Evolutionary conservation across 2,329 filamentous ascomycete genomes (phyloP), one percentile per base, ranked within the genome.

Genomic region (Ceratocystis colombiana): DNA sequence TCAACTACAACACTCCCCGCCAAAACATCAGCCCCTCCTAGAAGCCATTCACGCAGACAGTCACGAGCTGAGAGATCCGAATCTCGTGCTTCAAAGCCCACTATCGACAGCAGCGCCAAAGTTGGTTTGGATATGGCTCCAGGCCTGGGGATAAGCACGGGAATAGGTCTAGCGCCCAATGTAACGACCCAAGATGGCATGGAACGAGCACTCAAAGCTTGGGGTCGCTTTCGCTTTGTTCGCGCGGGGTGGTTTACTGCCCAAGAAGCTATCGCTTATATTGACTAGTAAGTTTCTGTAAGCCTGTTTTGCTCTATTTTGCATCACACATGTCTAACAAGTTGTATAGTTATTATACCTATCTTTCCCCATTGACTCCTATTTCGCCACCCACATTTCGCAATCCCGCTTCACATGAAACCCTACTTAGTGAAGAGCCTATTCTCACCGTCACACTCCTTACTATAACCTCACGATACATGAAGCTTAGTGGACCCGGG

Each of bases 231-330:
- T 74, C 87, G 92, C 55, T 97, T 97, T 73, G 93, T 97, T n/a
- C 86, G 91, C 65, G 91, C 91, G 7, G 94, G 94, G 8, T 97
- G 93, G 93, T 94, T 99, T 74, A 96, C 91, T 0, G 89, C 93
- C 0, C 86, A 89, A 70, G 94, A 99, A 76, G 93, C 90, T 25
- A 92, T 97, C 74, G 86, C 88, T 55, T 97, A 97, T 73, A 89
- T 99, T 69, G 87, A 92, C 73, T 97, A 97, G 87, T 89, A 81
- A 72, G 84, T 77, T 45, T 20, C 46, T 63, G 22, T 17, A 6
- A 22, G 5, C 2, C 44, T 61, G 62, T 20, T 12, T n/a, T 17
- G 8, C 7, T 28, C 65, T 66, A 66, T 73, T 57, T 61, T 6
- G 30, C 25, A 33, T 17, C 1, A 57, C 17, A 17, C 37, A 41